These are phyloP conservation scores for Sphagnum tenellum DNA, from an alignment of 225 moss, liverwort and hornwort genomes.

Conservation along the genomic window DNA sequence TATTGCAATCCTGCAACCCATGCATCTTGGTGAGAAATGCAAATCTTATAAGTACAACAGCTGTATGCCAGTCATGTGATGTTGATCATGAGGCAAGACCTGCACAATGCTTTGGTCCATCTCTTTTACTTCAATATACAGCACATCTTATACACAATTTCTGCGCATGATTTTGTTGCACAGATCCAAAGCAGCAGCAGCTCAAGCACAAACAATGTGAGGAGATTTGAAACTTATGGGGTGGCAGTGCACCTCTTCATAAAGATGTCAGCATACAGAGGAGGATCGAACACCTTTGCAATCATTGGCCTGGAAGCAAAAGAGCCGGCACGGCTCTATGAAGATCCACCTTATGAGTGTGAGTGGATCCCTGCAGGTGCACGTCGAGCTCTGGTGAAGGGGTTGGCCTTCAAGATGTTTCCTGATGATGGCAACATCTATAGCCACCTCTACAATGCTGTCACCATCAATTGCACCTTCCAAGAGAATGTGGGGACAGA, in stretches of 20 bases:
- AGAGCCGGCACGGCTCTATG: conserved; percentile 33
- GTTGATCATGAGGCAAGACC: no score
- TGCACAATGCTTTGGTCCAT: no score
- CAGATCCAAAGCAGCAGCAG: not conserved
- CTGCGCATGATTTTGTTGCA: conserved; percentile 3
- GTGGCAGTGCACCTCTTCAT: conserved; percentile 54
- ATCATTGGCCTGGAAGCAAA: conserved; percentile 69
- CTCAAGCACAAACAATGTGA: conserved; percentile 5
- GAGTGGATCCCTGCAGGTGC: conserved; percentile 40
- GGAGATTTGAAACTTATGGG: conserved; percentile 26
- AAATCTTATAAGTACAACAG: no score
- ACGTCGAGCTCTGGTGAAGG: conserved; percentile 11
- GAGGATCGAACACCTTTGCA: conserved; percentile 50
- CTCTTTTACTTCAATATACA: no score
- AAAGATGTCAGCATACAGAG: conserved; percentile 75
- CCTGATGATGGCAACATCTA: conserved; percentile 50
- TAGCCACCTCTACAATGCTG: conserved; percentile 66
- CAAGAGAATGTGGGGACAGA: conserved; percentile 35
- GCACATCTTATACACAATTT: no score
- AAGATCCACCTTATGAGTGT: conserved; percentile 59
- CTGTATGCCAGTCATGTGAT: no score
- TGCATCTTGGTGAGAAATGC: no score
- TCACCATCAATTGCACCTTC: conserved; percentile 69
- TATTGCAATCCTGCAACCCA: no score
- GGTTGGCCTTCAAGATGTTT: conserved; percentile 34